Evolutionary conservation across 1,284 basidiomycete genomes (phyloP), one percentile per base, ranked within the genome.

Genomic region (Singerocomus inundabilis): DNA sequence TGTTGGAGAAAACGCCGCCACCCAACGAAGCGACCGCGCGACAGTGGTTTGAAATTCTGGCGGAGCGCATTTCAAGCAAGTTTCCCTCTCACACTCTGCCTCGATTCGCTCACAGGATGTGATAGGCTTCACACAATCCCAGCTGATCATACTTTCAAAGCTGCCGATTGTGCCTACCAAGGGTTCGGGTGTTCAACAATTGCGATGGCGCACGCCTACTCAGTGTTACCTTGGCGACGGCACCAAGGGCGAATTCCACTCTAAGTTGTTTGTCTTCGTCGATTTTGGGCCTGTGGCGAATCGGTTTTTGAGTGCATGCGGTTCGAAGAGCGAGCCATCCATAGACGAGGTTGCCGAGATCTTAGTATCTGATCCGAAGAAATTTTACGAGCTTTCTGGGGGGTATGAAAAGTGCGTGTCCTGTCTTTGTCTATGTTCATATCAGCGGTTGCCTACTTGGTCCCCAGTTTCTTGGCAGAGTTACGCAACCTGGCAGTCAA

Each of bases 271-370:
- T 63, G 81, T 84, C 11, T 96, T 94, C 59, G 82, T 98, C 41
- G 88, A 98, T 68, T 98, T 96, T 67, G 96, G 95, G 0, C 65
- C 79, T 1, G 76, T 77, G 5, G 95, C 90, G 2, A 95, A 93
- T 57, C 75, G 80, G 4, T 97, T 99, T 70, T 73, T 99, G 42
- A 82, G 80, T 51, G 85, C 88, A 10, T 93, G 91, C 59, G 96
- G 96, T 18, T 92, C 95, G 16, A 87, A 86, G 62, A 84, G 82
- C 45, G 91, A 96, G 62, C 97, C 96, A 1, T 93, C 85, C 30
- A 84, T 93, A 1, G 84, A 90, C 57, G 91, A 96, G 60, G 69
- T 90, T 29, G 82, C 80, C 2, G 76, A 77, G 48, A 85, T 81
- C 36, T 66, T 91, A 26, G 68, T 91, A 28, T 72, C 73, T 2